Evolutionary conservation across 768 basidiomycete genomes (phyloP).

Genomic region (Podaxis rugospora): DNA sequence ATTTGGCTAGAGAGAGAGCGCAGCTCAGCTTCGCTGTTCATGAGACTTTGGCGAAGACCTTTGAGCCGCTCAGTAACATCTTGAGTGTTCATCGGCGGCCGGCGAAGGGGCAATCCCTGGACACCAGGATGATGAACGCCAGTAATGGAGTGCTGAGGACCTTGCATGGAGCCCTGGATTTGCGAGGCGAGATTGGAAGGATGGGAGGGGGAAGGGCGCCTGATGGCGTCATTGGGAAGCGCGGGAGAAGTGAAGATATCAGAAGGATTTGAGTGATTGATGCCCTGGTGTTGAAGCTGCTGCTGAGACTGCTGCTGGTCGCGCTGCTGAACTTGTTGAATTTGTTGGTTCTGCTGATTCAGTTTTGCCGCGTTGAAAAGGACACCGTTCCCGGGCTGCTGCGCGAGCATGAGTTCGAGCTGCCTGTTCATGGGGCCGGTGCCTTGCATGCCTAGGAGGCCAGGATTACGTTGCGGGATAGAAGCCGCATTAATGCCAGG

Average conservation of each 20-base stretch:
- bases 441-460: conserved; percentile 18
- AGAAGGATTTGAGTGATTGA: conserved; percentile 32
- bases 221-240: conserved; percentile 40
- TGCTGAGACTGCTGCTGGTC: conserved; percentile 28
- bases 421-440: conserved; percentile 29
- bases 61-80: conserved; percentile 6
- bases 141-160: background rate
- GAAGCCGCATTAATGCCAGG: conserved; percentile 18
- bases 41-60: background rate
- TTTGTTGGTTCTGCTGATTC: conserved; percentile 27
- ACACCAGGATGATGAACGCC: conserved; percentile 1
- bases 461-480: conserved; percentile 18
- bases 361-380: conserved; percentile 31
- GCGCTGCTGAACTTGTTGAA: conserved; percentile 23
- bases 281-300: conserved; percentile 24
- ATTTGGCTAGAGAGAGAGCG: background rate
- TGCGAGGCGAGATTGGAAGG: conserved; percentile 22
- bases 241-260: conserved; percentile 49
- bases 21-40: background rate
- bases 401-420: conserved; percentile 45
- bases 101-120: background rate
- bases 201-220: conserved; percentile 44
- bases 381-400: conserved; percentile 43
- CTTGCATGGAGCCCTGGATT: conserved; percentile 11
- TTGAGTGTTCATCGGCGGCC: background rate